Evolutionary conservation across 306 rosid species (phyloP), one percentile per base, ranked within the genome.

Genomic region (Albizia julibrissin): DNA sequence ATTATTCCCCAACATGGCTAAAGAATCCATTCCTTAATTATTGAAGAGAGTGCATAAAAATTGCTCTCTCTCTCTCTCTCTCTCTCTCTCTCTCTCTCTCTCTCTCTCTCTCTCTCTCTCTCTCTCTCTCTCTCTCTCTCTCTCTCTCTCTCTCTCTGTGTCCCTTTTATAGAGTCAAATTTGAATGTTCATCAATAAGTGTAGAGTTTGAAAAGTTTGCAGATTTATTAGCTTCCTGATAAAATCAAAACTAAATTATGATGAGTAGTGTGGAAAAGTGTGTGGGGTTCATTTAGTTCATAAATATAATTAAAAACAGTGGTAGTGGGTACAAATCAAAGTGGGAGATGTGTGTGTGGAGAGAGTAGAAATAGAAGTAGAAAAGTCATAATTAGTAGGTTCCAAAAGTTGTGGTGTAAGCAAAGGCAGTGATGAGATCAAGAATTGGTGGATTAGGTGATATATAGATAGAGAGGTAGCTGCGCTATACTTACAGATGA

Each of bases 361-460:
- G 37, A 5, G 26, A 31, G 58, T 64, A 18, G 76, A 66, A 77
- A 81, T 33, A 62, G 14, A 85, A 47, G 75, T 54, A 72, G 76
- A 59, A 71, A 80, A 81, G 81, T 76, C 69, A 37, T 24, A 70
- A 26, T 76, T 58, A 44, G 40, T 37, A n/a, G 56, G 74, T 68
- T 84, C 42, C 19, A 81, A 69, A 81, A 85, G 86, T 85, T 81
- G 85, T 81, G 87, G 83, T 90, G 82, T 49, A 76, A 52, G 78
- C 21, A 39, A 70, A 37, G 84, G 79, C 58, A 81, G 84, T 71
- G 72, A 39, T 56, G 27, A 56, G 61, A 54, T 19, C 73, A 84
- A 79, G 15, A 50, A 72, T 69, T 56, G 79, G 74, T 56, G 80
- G 74, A 76, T 79, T 27, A 72, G 72, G 84, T 77, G 65, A 22